Percentiles rank a stretch among this genome's conserved stretches.
Conservation (phyloP, 345 rosid species). For the Salix suchowensis region DNA sequence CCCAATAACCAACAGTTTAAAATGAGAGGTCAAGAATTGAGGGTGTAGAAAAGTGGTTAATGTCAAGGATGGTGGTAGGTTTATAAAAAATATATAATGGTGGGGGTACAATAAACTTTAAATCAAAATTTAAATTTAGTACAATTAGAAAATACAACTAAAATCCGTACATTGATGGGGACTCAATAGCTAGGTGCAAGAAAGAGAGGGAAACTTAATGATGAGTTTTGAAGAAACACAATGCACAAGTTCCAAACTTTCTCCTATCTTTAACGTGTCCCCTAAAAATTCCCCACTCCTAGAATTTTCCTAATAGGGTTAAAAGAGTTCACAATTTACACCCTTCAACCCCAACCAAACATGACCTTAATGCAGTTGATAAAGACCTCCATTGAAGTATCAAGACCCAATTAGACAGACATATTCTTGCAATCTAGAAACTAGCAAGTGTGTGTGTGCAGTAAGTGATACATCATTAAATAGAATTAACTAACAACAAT, state of each 20-base stretch:
- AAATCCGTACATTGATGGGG: background rate
- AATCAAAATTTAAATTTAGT: background rate
- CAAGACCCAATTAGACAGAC: background rate
- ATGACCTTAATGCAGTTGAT: background rate
- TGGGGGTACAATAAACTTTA: background rate
- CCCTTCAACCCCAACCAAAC: background rate
- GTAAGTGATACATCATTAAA: background rate
- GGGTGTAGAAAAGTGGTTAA: background rate
- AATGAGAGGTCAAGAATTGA: background rate
- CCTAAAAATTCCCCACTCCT: background rate
- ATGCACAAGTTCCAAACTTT: no score
- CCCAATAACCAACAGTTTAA: background rate
- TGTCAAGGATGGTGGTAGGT: background rate
- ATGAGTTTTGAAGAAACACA: no score
- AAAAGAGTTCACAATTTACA: background rate
- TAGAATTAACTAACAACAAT: background rate
- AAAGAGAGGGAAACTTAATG: no score
- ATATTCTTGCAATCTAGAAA: background rate
- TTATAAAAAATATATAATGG: background rate
- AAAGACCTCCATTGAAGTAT: background rate
- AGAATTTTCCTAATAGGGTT: background rate
- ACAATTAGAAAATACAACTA: background rate
- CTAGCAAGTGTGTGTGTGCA: background rate
- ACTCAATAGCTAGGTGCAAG: no score
- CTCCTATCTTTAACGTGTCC: no score